Conservation (phyloP, 2,329 filamentous ascomycete genomes). For the Botrytis medusae region DNA sequence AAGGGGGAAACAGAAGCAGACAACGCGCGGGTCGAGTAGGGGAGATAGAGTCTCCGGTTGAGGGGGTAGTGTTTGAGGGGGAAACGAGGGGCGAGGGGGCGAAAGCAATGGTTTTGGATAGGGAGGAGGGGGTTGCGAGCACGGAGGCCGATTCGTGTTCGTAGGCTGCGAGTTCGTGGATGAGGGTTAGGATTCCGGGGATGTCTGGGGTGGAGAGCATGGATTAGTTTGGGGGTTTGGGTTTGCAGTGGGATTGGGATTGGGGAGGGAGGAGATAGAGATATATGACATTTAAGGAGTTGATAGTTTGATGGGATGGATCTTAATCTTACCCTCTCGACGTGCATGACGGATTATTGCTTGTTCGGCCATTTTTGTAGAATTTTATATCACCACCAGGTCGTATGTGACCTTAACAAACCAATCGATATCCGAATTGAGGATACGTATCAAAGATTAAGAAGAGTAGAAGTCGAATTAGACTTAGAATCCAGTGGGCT, state of each 20-base stretch:
- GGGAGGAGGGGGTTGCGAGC: conserved; percentile 73
- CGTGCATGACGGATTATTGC: conserved; percentile 15
- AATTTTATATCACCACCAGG: neutral
- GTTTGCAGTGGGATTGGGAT: neutral
- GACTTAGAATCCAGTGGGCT: neutral
- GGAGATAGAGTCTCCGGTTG: conserved; percentile 54
- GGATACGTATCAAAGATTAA: neutral
- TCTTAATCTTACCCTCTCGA: neutral
- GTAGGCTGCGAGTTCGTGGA: conserved; percentile 84
- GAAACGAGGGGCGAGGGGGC: conserved; percentile 50
- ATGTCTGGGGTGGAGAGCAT: conserved; percentile 58
- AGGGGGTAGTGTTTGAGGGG: conserved; percentile 44
- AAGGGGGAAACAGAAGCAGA: conserved; percentile 48
- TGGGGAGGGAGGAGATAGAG: neutral
- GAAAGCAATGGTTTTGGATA: conserved; percentile 77
- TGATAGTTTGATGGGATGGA: neutral
- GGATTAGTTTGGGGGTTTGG: neutral
- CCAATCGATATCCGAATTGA: neutral
- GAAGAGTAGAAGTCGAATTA: neutral
- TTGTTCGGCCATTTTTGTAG: conserved; percentile 3
- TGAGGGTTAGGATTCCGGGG: conserved; percentile 74
- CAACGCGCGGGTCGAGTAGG: conserved; percentile 69
- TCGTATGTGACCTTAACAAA: neutral
- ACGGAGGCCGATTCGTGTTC: conserved; percentile 75
- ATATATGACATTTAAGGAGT: neutral